Base-by-base conservation (phyloP, 352 stramenopile genomes). In the Pythium apleroticum region DNA sequence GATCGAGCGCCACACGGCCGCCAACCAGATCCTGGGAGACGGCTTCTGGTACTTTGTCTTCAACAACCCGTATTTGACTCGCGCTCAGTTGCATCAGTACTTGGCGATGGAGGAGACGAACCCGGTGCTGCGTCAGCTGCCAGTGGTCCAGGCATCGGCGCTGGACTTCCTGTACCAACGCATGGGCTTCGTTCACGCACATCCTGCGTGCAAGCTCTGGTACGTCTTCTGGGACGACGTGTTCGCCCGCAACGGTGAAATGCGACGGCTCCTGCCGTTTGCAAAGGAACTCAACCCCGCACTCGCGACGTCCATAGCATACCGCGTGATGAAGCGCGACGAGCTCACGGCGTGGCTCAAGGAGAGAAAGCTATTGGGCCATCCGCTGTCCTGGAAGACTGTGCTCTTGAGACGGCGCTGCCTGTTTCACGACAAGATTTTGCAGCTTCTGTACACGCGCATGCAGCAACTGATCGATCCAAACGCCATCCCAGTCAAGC, bases 161-260 rank as follows among this genome's bases (percentile, higher is more conserved):
- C 28, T 85, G 1, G 72, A 78, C 35, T 75, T 75, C 14, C 56
- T 85, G 15, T 81, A 78, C 53, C 45, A 70, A 15, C 72, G 68
- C 24, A 50, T 76, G 54, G 43, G 61, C 17, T 79, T 74, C 22
- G 63, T 83, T 9, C 57, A 74, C 3, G 73, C 72, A 1, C 74
- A 83, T 33, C 54, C 63, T 10, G 71, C 65, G 0, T 61, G 69
- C 33, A 71, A 53, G 30, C 67, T 80, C 11, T 86, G 77, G 77
- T 86, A 73, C 30, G 63, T 86, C 10, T 81, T 86, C 62, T 83
- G 68, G 70, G 74, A 83, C 46, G 74, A 81, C 35, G 63, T 86
- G 14, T 81, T 68, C 28, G 57, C 63, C 25, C 63, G 73, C 5
- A 86, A 83, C 31, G 61, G 69, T 4, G 60, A 72, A 14, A 81